Evolutionary conservation across 164 flowering plant genomes (phyloP).

Genomic region (Piper longum): DNA sequence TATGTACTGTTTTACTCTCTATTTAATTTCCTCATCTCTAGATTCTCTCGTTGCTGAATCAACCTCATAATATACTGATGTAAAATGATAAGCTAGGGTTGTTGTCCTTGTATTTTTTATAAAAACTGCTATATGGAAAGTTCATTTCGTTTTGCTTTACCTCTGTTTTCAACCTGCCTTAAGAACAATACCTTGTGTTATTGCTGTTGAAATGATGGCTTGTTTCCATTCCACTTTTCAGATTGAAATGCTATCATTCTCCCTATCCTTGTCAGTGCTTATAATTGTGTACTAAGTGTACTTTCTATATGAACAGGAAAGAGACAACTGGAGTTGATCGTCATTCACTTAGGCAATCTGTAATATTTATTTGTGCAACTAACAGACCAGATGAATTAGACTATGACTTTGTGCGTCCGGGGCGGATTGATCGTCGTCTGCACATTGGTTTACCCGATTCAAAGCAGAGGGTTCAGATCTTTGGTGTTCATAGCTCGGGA

Average conservation of each 20-base stretch:
- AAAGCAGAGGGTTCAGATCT: constrained; percentile 77
- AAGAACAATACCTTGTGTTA: too few relatives aligned
- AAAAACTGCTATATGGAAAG: too few relatives aligned
- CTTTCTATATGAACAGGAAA: constrained; percentile 32
- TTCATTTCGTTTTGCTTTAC: too few relatives aligned
- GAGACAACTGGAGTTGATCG: constrained; percentile 84
- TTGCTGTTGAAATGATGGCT: too few relatives aligned
- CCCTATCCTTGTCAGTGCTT: not conserved
- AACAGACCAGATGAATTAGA: constrained; percentile 94
- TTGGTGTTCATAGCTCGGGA: constrained; percentile 83
- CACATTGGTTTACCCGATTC: constrained; percentile 91
- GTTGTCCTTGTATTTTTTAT: not conserved
- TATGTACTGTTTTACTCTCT: constrained; percentile 23
- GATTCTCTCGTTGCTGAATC: not conserved
- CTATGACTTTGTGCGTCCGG: constrained; percentile 71
- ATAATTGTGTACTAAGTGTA: not conserved
- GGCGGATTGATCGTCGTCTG: constrained; percentile 91
- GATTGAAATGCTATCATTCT: not conserved
- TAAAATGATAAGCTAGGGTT: not conserved
- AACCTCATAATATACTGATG: too few relatives aligned
- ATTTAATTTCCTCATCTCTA: not conserved
- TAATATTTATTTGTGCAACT: constrained; percentile 94
- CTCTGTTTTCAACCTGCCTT: too few relatives aligned
- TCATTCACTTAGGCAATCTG: constrained; percentile 81
- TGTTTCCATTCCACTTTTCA: too few relatives aligned